phyloP scores from a whole-genome alignment of 371 early-diverging fungal species.

The Blastocladiella emersonii region DNA sequence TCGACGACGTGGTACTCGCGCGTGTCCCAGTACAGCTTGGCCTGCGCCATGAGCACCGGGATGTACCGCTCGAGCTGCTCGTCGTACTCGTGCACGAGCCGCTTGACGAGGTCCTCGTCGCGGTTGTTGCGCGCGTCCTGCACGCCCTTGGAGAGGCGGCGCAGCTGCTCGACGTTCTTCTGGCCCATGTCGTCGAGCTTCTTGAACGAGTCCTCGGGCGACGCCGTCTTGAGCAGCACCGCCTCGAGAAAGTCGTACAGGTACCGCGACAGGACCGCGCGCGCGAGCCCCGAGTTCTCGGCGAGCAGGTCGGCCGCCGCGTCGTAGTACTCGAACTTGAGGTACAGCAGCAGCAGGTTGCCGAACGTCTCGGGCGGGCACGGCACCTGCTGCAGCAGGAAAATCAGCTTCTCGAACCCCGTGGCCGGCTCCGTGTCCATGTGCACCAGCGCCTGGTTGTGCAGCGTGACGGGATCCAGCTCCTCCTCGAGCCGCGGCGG shows the following conservation, averaged over 20 bases:
- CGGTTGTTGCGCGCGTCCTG: conserved; percentile 31
- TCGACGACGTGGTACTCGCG: conserved; percentile 34
- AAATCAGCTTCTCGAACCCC: conserved; percentile 38
- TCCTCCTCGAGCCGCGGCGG: conserved; percentile 37
- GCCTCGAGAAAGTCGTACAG: conserved; percentile 32
- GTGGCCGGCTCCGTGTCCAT: conserved; percentile 34
- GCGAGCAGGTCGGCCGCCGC: conserved; percentile 38
- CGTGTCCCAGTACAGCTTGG: conserved; percentile 41
- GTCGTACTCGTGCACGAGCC: conserved; percentile 29
- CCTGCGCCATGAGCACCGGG: conserved; percentile 38
- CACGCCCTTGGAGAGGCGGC: conserved; percentile 29
- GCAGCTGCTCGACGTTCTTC: conserved; percentile 26
- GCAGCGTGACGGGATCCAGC: conserved; percentile 38
- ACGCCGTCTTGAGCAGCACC: conserved; percentile 21
- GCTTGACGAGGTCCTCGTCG: conserved; percentile 31
- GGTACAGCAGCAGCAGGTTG: conserved; percentile 34
- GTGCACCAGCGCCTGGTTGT: conserved; percentile 37
- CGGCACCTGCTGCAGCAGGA: conserved; percentile 28
- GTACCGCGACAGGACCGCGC: conserved; percentile 8
- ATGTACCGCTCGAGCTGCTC: conserved; percentile 34
- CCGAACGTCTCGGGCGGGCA: conserved; percentile 39
- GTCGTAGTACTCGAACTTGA: conserved; percentile 34
- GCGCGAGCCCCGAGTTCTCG: conserved; percentile 20
- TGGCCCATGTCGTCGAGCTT: conserved; percentile 32
- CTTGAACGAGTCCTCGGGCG: conserved; percentile 37